A percentile compares a stretch with the other conserved stretches of the same genome.
phyloP scores from a whole-genome alignment of 1,139 yeast genomes.

The Blastobotrys apis region DNA sequence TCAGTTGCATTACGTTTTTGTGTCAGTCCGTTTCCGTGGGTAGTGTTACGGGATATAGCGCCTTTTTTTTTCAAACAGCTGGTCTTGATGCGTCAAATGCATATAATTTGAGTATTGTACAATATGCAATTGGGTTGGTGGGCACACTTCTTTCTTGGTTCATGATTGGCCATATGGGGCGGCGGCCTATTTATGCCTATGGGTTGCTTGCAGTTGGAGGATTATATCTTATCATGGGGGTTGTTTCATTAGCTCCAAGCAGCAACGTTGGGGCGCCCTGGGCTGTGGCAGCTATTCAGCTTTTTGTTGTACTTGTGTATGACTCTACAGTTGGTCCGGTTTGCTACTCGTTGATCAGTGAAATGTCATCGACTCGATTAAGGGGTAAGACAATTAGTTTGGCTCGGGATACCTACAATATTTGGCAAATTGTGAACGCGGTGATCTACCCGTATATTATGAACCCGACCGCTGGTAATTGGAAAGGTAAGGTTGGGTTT shows the following conservation, averaged over 20 bases:
- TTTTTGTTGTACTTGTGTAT: conserved; percentile 36
- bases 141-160: conserved; percentile 12
- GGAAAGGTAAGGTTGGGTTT: conserved; percentile 55
- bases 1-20: conserved; percentile 24
- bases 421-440: conserved; percentile 42
- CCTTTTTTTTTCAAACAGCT: conserved; percentile 22
- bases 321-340: conserved; percentile 55
- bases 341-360: conserved; percentile 52
- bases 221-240: conserved; percentile 35
- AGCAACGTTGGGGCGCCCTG: conserved; percentile 5
- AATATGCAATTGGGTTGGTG: conserved; percentile 25
- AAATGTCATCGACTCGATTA: conserved; percentile 50
- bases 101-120: conserved; percentile 21
- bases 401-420: conserved; percentile 47
- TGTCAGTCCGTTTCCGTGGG: conserved; percentile 29
- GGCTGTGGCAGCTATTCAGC: conserved; percentile 13
- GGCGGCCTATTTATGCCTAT: conserved; percentile 45
- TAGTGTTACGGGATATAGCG: conserved; percentile 18
- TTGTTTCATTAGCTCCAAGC: conserved; percentile 5
- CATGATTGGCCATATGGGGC: conserved; percentile 37
- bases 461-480: conserved; percentile 51
- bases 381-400: conserved; percentile 52
- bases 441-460: conserved; percentile 51
- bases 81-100: conserved; percentile 18
- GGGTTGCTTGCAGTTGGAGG: conserved; percentile 41